phyloP scores from a whole-genome alignment of 768 basidiomycete genomes.

The Lentinula guzmanii region DNA sequence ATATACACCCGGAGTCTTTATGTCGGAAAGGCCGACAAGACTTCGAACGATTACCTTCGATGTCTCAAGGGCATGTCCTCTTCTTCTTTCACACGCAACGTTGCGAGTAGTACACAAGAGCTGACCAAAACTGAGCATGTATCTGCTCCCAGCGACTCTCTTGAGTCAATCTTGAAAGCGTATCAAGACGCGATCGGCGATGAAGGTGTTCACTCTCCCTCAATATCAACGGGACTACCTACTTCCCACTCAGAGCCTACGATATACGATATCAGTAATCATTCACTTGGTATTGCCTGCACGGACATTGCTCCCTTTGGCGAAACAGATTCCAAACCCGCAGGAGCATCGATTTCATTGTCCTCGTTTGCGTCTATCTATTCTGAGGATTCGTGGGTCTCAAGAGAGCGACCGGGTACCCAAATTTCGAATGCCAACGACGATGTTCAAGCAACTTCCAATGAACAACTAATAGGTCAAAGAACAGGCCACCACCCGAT shows the following conservation, averaged over 20 bases:
- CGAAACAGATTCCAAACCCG: background rate
- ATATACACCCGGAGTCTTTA: slow-evolving; percentile 4
- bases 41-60: background rate
- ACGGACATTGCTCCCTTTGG: background rate
- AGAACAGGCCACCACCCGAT: slow-evolving; percentile 1
- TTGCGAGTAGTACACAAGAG: background rate
- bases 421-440: background rate
- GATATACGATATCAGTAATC: background rate
- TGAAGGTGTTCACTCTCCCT: background rate
- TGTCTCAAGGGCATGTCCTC: background rate
- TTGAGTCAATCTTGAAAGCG: background rate
- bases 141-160: background rate
- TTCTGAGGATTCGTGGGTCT: background rate
- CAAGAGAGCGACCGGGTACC: background rate
- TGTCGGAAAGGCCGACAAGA: background rate
- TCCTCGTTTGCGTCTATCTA: background rate
- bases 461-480: background rate
- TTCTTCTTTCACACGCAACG: background rate
- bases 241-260: background rate
- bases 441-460: background rate
- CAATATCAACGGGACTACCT: background rate
- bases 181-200: background rate
- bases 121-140: background rate
- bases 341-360: background rate
- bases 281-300: background rate